phyloP scores from a whole-genome alignment of 371 early-diverging fungal genomes.

The Mucor indicus region DNA sequence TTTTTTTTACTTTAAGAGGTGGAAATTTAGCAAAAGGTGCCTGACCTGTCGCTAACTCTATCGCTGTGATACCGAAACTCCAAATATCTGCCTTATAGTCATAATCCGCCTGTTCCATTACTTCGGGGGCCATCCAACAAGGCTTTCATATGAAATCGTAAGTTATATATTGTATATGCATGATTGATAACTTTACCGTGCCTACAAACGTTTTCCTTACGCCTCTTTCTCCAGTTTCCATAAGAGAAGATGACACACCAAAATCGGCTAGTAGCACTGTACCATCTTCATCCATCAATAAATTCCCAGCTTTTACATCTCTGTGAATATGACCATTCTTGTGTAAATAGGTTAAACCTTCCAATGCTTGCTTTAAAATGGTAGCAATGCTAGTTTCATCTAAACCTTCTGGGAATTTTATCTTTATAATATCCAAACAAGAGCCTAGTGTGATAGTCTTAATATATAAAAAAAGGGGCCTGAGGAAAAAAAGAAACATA shows the following conservation, averaged over 20 bases:
- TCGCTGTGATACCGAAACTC: slow-evolving; percentile 88
- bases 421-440: slow-evolving; percentile 87
- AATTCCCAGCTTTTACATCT: slow-evolving; percentile 89
- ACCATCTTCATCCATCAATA: slow-evolving; percentile 81
- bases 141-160: slow-evolving; percentile 48
- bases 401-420: slow-evolving; percentile 74
- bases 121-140: slow-evolving; percentile 87
- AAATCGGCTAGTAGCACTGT: slow-evolving; percentile 85
- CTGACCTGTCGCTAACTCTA: slow-evolving; percentile 84
- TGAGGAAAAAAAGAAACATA: slow-evolving; percentile 17
- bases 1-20: slow-evolving; percentile 79
- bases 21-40: slow-evolving; percentile 87
- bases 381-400: slow-evolving; percentile 82
- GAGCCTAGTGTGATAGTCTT: slow-evolving; percentile 41
- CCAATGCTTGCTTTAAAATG: slow-evolving; percentile 79
- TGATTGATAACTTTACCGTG: slow-evolving; percentile 23
- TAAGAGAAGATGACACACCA: slow-evolving; percentile 78
- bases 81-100: slow-evolving; percentile 88
- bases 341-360: slow-evolving; percentile 88
- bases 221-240: slow-evolving; percentile 74
- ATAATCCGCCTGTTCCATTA: slow-evolving; percentile 70
- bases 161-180: neutral
- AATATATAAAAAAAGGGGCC: slow-evolving; percentile 4
- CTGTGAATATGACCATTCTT: slow-evolving; percentile 86
- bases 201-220: slow-evolving; percentile 74